Evolutionary conservation across 345 rosid genomes (phyloP).

Genomic region (Dimocarpus longan): DNA sequence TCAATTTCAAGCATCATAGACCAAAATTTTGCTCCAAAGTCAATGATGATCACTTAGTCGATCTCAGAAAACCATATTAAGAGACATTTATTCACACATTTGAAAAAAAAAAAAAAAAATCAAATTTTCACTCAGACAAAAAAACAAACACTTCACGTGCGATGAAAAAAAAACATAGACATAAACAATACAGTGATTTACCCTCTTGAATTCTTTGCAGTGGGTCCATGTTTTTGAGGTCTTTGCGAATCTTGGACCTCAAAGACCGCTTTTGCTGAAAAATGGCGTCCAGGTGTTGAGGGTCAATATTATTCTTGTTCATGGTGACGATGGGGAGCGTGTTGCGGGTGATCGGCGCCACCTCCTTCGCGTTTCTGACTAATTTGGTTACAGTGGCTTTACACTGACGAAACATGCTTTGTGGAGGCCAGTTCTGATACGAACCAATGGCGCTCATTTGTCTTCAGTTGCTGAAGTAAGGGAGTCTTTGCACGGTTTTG

Average conservation of each 20-base stretch:
- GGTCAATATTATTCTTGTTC: constrained; percentile 8
- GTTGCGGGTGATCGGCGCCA: not conserved
- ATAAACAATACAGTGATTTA: not conserved
- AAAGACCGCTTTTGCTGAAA: constrained; percentile 13
- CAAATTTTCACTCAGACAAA: constrained; percentile 6
- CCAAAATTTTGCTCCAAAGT: not conserved
- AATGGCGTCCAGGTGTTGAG: constrained; percentile 17
- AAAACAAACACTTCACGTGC: constrained; percentile 17
- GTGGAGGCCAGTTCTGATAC: not conserved
- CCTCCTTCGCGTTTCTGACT: not conserved
- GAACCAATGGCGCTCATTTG: constrained; percentile 11
- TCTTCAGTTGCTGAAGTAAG: not conserved
- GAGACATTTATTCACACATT: not conserved
- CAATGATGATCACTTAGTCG: not conserved
- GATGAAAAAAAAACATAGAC: not conserved
- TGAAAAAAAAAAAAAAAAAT: not conserved
- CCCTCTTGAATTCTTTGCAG: constrained; percentile 16
- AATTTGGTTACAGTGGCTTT: not conserved
- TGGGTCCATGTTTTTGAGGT: constrained; percentile 24
- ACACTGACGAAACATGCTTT: constrained; percentile 14
- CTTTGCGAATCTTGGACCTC: constrained; percentile 20
- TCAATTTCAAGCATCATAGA: not conserved
- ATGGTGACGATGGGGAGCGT: not conserved
- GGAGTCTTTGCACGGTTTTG: not conserved
- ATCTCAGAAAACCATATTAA: not conserved